A percentile compares a stretch with the other conserved stretches of the same genome.
Evolutionary conservation across 805 yeast genomes (phyloP).

Genomic region (Candida easanensis): DNA sequence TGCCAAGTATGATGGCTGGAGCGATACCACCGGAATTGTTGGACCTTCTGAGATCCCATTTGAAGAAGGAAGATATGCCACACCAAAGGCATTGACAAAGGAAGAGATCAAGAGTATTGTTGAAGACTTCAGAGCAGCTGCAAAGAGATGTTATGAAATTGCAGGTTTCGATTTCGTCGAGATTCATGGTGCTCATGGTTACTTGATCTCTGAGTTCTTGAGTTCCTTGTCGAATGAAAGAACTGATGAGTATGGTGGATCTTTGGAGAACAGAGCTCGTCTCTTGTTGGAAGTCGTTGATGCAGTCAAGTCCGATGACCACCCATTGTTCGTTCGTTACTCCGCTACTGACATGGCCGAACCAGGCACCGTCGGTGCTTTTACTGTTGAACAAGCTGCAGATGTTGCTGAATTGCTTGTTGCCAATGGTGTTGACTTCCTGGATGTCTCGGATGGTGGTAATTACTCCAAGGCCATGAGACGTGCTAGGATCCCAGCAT

Average conservation of each 20-base stretch:
- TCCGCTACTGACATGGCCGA: slow-evolving; percentile 20
- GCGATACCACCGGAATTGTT: slow-evolving; percentile 35
- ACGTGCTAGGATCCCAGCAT: slow-evolving; percentile 24
- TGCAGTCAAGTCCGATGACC: slow-evolving; percentile 41
- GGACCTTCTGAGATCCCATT: slow-evolving; percentile 44
- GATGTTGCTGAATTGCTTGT: slow-evolving; percentile 38
- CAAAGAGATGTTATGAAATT: slow-evolving; percentile 44
- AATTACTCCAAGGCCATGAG: slow-evolving; percentile 33
- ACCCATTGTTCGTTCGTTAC: slow-evolving; percentile 39
- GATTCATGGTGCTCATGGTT: slow-evolving; percentile 51
- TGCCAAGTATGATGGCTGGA: slow-evolving; percentile 38
- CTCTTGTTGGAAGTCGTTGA: slow-evolving; percentile 48
- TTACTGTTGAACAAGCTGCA: slow-evolving; percentile 21
- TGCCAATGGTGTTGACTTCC: slow-evolving; percentile 45
- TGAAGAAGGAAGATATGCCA: slow-evolving; percentile 17
- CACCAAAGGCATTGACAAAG: slow-evolving; percentile 42
- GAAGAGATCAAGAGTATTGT: slow-evolving; percentile 42
- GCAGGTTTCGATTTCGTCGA: slow-evolving; percentile 28
- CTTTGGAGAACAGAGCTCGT: slow-evolving; percentile 54
- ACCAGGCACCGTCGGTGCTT: slow-evolving; percentile 17
- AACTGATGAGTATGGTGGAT: slow-evolving; percentile 63
- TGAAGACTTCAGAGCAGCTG: slow-evolving; percentile 41
- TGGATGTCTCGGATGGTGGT: slow-evolving; percentile 59
- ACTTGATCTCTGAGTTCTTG: slow-evolving; percentile 47
- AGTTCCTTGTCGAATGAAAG: slow-evolving; percentile 44